Conservation (phyloP, 306 rosid species). For the Lathyrus oleraceus region DNA sequence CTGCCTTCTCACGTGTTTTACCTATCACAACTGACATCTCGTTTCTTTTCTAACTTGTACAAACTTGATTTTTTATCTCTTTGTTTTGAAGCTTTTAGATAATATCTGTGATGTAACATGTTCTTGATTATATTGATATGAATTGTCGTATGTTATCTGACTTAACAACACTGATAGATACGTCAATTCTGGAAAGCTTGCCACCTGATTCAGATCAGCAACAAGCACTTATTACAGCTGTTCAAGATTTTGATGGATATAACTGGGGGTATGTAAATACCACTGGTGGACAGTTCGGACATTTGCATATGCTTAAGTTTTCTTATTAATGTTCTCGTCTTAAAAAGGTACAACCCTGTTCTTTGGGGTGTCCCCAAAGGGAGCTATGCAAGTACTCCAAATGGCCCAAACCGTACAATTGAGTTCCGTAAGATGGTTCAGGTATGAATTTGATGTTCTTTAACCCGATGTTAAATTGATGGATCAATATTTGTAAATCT, state of each 20-base stretch:
- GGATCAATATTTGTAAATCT: slow-evolving; percentile 20
- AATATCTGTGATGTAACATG: too few relatives aligned
- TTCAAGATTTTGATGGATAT: slow-evolving; percentile 78
- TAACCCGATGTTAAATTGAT: slow-evolving; percentile 19
- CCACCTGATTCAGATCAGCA: slow-evolving; percentile 91
- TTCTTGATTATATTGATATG: too few relatives aligned
- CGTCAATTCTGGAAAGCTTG: slow-evolving; percentile 62
- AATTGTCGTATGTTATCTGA: slow-evolving; percentile 7
- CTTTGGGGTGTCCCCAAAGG: slow-evolving; percentile 99
- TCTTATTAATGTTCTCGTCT: slow-evolving; percentile 34
- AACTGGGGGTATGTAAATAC: slow-evolving; percentile 76
- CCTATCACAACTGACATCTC: too few relatives aligned
- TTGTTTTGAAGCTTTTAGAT: too few relatives aligned
- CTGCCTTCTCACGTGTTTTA: too few relatives aligned
- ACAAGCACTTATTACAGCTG: slow-evolving; percentile 76
- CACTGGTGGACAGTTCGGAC: slow-evolving; percentile 15
- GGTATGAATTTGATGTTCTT: slow-evolving; percentile 48
- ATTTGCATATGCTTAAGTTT: slow-evolving; percentile 18
- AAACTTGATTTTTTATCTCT: too few relatives aligned
- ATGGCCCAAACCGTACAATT: slow-evolving; percentile 69
- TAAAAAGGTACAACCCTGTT: slow-evolving; percentile 85
- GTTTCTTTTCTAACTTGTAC: too few relatives aligned
- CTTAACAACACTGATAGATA: slow-evolving; percentile 56
- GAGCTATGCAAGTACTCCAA: slow-evolving; percentile 84
- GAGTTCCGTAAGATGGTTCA: slow-evolving; percentile 95